A percentile compares a stretch with the other conserved stretches of the same genome.
phyloP scores from a whole-genome alignment of 139 green algal genomes.

The Auxenochlorella pyrenoidosa region DNA sequence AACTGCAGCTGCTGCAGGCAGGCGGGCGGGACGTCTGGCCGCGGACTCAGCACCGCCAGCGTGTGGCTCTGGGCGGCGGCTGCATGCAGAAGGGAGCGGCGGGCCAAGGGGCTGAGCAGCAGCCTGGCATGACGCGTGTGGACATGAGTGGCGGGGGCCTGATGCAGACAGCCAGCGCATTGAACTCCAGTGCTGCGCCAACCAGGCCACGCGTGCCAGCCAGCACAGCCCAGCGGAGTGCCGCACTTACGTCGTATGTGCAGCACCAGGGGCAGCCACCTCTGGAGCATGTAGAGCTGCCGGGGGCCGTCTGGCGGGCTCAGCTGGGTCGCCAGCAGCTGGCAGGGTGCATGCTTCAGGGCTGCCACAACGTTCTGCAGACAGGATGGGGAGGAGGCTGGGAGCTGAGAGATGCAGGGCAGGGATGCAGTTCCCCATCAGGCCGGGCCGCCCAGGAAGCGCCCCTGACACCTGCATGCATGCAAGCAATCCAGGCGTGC shows the following conservation, averaged over 20 bases:
- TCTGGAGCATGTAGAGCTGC: constrained; percentile 30
- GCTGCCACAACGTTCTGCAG: not conserved
- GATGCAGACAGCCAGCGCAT: not conserved
- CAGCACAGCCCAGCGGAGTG: not conserved
- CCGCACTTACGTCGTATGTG: constrained; percentile 19
- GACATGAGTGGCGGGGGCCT: too few relatives aligned
- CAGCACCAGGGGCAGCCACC: constrained; percentile 35
- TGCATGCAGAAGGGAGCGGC: not conserved
- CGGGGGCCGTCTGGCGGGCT: constrained; percentile 14
- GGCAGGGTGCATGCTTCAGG: not conserved
- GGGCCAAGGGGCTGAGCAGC: not conserved
- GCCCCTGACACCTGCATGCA: too few relatives aligned
- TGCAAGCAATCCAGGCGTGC: not conserved
- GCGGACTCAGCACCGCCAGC: constrained; percentile 8
- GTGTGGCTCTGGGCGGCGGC: not conserved
- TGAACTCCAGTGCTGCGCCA: not conserved
- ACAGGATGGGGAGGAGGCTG: not conserved
- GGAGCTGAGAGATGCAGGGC: not conserved
- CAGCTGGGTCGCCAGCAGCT: constrained; percentile 4
- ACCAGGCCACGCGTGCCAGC: not conserved
- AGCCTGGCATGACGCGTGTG: not conserved
- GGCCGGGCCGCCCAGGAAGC: too few relatives aligned
- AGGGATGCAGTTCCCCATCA: not conserved
- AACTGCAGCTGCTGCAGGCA: constrained; percentile 15
- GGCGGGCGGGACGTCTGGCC: not conserved